These are phyloP conservation scores for Scalesia atractyloides DNA, from an alignment of 129 eudicot genomes.

Conservation along the genomic window DNA sequence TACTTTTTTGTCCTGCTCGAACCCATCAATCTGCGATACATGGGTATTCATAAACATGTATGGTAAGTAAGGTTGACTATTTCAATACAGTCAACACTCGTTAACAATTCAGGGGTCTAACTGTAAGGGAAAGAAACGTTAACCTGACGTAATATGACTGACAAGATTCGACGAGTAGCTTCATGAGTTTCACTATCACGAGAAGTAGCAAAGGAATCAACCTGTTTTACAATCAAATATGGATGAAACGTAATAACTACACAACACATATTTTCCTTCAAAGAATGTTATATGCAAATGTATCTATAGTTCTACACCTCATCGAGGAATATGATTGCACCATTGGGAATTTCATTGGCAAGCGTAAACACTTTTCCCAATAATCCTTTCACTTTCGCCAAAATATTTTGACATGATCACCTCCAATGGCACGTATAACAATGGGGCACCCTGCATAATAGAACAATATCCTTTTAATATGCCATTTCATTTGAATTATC, in stretches of 20 bases:
- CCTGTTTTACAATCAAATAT: conserved; percentile 44
- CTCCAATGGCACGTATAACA: conserved; percentile 93
- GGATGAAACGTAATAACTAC: conserved; percentile 17
- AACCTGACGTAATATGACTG: conserved; percentile 95
- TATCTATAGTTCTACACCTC: conserved; percentile 77
- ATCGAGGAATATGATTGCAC: conserved; percentile 88
- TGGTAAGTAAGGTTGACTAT: neutral
- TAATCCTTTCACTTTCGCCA: conserved; percentile 96
- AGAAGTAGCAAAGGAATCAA: conserved; percentile 91
- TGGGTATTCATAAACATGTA: neutral
- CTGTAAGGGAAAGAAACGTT: conserved; percentile 13
- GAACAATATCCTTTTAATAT: conserved; percentile 11
- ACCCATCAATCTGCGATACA: conserved; percentile 84
- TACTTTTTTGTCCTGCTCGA: conserved; percentile 98
- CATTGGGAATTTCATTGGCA: conserved; percentile 85
- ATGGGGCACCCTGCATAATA: conserved; percentile 74
- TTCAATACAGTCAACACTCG: neutral
- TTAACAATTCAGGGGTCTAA: neutral
- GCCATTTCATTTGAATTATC: no score
- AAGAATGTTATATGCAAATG: neutral
- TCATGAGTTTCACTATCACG: conserved; percentile 98
- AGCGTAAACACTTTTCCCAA: conserved; percentile 92
- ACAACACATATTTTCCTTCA: neutral
- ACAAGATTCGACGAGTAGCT: conserved; percentile 91
- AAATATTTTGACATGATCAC: conserved; percentile 91